Evolutionary conservation across 257 asterid genomes (phyloP).

Genomic region (Solanum chiquidenum): DNA sequence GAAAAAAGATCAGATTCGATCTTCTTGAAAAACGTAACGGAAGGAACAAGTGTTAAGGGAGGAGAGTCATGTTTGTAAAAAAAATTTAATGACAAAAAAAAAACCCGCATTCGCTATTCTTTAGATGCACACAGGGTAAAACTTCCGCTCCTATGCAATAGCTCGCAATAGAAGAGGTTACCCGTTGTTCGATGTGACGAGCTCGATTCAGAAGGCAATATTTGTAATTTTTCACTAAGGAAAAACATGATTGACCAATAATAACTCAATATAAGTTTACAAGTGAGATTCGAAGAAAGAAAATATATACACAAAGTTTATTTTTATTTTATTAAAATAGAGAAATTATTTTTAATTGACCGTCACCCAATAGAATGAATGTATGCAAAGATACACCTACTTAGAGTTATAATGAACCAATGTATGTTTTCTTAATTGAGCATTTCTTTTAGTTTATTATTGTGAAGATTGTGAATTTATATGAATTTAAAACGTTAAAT

Average conservation of each 20-base stretch:
- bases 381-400: not conserved
- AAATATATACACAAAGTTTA: not conserved
- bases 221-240: not conserved
- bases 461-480: not conserved
- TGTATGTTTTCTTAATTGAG: not conserved
- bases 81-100: too few relatives aligned
- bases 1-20: not conserved
- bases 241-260: not conserved
- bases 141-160: too few relatives aligned
- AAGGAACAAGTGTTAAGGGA: not conserved
- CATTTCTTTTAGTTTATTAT: not conserved
- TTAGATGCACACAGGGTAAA: too few relatives aligned
- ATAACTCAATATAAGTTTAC: too few relatives aligned
- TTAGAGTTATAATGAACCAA: not conserved
- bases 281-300: not conserved
- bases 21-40: not conserved
- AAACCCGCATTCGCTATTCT: too few relatives aligned
- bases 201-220: too few relatives aligned
- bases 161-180: too few relatives aligned
- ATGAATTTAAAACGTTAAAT: not conserved
- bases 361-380: too few relatives aligned
- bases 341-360: not conserved
- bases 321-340: not conserved
- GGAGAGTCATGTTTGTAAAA: not conserved
- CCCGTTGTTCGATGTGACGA: too few relatives aligned